These are phyloP conservation scores for Alloteropsis angusta DNA, from an alignment of 202 grass and related monocot genomes.

Conservation along the genomic window DNA sequence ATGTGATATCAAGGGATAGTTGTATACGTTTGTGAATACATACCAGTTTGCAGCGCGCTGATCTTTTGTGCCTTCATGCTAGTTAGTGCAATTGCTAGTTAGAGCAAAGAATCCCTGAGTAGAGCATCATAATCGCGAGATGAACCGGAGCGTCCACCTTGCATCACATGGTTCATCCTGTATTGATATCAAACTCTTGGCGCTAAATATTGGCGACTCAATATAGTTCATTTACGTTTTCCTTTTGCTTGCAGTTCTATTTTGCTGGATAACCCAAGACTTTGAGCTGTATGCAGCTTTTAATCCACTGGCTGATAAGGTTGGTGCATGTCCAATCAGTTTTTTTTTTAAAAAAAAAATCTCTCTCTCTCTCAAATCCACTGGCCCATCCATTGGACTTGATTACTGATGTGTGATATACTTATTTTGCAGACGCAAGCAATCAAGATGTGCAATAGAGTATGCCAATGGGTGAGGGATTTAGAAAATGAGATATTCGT, in stretches of 20 bases:
- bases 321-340: conserved; percentile 24
- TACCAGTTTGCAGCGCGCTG: background rate
- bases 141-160: background rate
- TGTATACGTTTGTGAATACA: background rate
- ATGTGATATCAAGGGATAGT: background rate
- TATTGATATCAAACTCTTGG: background rate
- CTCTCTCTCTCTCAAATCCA: no score
- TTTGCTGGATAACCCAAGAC: conserved; percentile 98
- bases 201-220: background rate
- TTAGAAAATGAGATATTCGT: conserved; percentile 92
- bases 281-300: conserved; percentile 96
- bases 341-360: no score
- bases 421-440: conserved; percentile 52
- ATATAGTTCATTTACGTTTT: conserved; percentile 1
- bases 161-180: background rate
- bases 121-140: background rate
- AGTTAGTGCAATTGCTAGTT: background rate
- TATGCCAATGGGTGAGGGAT: conserved; percentile 97
- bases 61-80: background rate
- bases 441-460: conserved; percentile 82
- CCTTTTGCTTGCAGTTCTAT: conserved; percentile 43
- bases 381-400: no score
- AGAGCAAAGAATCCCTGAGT: background rate
- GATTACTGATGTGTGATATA: background rate
- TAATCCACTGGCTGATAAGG: conserved; percentile 87